These are phyloP conservation scores for Amaranthus hypochondriacus DNA, from an alignment of 148 eudicot genomes.

Conservation along the genomic window DNA sequence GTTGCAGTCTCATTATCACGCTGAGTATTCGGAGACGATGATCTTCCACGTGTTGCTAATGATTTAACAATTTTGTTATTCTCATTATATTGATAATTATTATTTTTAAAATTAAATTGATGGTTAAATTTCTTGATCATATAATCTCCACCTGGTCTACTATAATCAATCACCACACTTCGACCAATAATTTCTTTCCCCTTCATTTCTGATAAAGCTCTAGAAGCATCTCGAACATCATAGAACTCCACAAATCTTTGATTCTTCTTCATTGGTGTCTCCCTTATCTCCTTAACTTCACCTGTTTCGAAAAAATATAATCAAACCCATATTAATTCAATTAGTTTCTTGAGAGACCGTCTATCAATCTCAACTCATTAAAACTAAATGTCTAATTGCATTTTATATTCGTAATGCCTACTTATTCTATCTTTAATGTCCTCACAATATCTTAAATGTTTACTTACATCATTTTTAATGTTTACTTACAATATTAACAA, in stretches of 20 bases:
- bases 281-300: slow-evolving; percentile 69
- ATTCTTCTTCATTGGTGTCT: slow-evolving; percentile 60
- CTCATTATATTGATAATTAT: not conserved
- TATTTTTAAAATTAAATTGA: not conserved
- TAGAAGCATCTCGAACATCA: slow-evolving; percentile 69
- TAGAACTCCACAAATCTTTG: slow-evolving; percentile 79
- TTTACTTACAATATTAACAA: no score
- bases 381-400: no score
- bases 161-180: slow-evolving; percentile 49
- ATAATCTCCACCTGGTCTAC: slow-evolving; percentile 65
- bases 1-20: slow-evolving; percentile 11
- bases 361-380: no score
- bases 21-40: not conserved
- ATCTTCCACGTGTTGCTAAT: not conserved
- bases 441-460: no score
- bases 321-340: not conserved
- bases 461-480: no score
- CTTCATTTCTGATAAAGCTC: slow-evolving; percentile 50
- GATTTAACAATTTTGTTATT: not conserved
- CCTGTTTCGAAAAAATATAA: slow-evolving; percentile 29
- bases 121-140: slow-evolving; percentile 17
- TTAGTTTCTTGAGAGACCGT: no score
- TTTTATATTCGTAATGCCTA: no score
- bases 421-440: no score
- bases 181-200: slow-evolving; percentile 64